Percentiles rank a stretch among this genome's conserved stretches.
These are phyloP conservation scores for Tinospora cordifolia DNA, from an alignment of 164 flowering plant genomes.

Conservation along the genomic window DNA sequence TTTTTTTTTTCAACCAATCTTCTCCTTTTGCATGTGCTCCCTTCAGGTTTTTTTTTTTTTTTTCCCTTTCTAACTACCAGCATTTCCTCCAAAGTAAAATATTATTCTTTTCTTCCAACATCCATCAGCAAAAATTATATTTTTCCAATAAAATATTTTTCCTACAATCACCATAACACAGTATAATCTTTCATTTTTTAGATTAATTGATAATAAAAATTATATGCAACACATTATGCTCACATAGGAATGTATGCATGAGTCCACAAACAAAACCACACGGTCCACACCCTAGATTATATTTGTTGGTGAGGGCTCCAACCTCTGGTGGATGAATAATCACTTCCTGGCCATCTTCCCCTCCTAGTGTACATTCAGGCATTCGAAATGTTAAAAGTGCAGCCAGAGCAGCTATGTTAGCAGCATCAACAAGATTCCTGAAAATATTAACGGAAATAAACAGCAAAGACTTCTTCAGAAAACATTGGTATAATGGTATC, in stretches of 20 bases:
- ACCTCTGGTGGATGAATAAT: slow-evolving; percentile 88
- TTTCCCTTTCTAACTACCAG: too few relatives aligned
- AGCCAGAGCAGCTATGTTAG: slow-evolving; percentile 94
- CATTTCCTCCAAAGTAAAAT: too few relatives aligned
- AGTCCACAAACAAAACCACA: not conserved
- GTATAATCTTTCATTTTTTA: too few relatives aligned
- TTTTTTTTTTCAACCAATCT: too few relatives aligned
- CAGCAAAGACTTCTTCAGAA: not conserved
- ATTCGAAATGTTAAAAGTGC: slow-evolving; percentile 82
- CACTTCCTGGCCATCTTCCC: slow-evolving; percentile 83
- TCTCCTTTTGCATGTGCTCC: too few relatives aligned
- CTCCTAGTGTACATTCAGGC: slow-evolving; percentile 86
- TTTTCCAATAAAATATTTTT: too few relatives aligned
- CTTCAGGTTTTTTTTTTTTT: too few relatives aligned
- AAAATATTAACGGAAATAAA: slow-evolving; percentile 12
- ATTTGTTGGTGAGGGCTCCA: slow-evolving; percentile 7
- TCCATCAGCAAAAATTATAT: too few relatives aligned
- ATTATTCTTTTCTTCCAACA: too few relatives aligned
- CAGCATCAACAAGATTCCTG: slow-evolving; percentile 97
- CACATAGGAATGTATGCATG: not conserved
- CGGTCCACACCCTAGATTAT: not conserved
- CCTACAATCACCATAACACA: too few relatives aligned
- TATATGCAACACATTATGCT: too few relatives aligned
- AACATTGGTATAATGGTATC: not conserved
- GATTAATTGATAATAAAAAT: too few relatives aligned